Conservation (phyloP, 2,329 filamentous ascomycete genomes). For the Beauveria brongniartii region DNA sequence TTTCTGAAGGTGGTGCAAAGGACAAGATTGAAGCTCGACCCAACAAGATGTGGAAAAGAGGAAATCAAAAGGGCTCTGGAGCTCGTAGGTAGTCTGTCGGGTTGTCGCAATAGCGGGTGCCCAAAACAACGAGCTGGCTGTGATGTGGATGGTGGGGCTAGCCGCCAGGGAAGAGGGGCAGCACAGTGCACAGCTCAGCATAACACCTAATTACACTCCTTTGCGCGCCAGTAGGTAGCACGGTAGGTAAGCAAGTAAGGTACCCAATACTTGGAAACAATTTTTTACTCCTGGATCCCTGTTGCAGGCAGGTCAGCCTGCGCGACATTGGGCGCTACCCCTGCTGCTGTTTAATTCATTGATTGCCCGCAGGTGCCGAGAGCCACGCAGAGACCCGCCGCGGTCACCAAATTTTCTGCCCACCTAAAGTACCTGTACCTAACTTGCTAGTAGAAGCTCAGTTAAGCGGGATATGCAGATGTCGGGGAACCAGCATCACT, state of each 20-base stretch:
- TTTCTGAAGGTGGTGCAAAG: neutral
- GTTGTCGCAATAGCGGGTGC: slow-evolving; percentile 12
- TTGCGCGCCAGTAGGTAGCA: neutral
- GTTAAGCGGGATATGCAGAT: slow-evolving; percentile 7
- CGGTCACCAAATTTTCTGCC: neutral
- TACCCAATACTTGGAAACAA: neutral
- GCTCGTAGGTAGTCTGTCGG: slow-evolving; percentile 3
- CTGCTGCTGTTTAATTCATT: neutral
- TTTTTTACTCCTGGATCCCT: neutral
- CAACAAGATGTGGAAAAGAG: slow-evolving; percentile 10
- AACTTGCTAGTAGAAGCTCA: neutral
- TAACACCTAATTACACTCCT: neutral
- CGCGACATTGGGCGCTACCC: slow-evolving; percentile 1
- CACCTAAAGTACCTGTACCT: neutral
- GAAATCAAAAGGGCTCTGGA: neutral
- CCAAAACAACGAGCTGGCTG: slow-evolving; percentile 8
- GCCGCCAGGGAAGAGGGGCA: slow-evolving; percentile 9
- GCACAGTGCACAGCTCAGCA: slow-evolving; percentile 4
- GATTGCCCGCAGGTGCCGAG: slow-evolving; percentile 1
- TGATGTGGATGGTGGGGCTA: slow-evolving; percentile 12
- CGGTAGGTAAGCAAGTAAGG: neutral
- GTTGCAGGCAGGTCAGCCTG: slow-evolving; percentile 1
- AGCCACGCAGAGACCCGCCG: neutral
- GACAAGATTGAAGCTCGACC: slow-evolving; percentile 13
- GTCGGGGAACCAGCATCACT: slow-evolving; percentile 1